A percentile compares a stretch with the other conserved stretches of the same genome.
Evolutionary conservation across 805 yeast genomes (phyloP).

Genomic region (Danielia reshetovae): DNA sequence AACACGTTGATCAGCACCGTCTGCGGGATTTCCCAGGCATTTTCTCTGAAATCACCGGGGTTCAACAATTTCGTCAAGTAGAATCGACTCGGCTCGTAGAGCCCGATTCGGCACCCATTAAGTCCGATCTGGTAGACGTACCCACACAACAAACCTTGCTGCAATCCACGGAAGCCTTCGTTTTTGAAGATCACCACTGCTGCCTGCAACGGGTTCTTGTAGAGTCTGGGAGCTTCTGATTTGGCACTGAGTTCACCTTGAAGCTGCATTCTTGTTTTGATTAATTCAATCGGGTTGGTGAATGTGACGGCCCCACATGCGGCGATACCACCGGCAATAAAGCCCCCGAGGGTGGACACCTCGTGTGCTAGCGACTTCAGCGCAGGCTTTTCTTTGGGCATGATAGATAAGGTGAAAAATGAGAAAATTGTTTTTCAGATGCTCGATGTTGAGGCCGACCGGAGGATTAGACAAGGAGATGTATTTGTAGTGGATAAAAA

Average conservation of each 20-base stretch:
- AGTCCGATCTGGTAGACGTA: slow-evolving; percentile 86
- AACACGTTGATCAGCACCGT: slow-evolving; percentile 57
- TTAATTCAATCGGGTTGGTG: slow-evolving; percentile 92
- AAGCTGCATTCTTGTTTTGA: slow-evolving; percentile 93
- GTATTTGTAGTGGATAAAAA: too few relatives aligned
- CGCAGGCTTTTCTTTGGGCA: not conserved
- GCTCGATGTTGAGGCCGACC: not conserved
- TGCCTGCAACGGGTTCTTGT: slow-evolving; percentile 86
- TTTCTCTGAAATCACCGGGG: slow-evolving; percentile 44
- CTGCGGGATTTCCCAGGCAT: slow-evolving; percentile 32
- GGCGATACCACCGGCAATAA: slow-evolving; percentile 80
- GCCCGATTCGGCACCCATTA: slow-evolving; percentile 91
- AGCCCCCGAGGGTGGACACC: slow-evolving; percentile 70
- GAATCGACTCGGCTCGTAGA: slow-evolving; percentile 84
- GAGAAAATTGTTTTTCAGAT: not conserved
- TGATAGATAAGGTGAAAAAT: not conserved
- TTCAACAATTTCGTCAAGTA: slow-evolving; percentile 50
- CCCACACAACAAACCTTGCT: slow-evolving; percentile 86
- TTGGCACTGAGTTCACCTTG: slow-evolving; percentile 82
- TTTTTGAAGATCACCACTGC: slow-evolving; percentile 62
- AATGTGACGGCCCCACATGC: slow-evolving; percentile 98
- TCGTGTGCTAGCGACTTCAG: slow-evolving; percentile 18
- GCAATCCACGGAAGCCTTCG: slow-evolving; percentile 86
- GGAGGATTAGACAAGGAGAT: too few relatives aligned
- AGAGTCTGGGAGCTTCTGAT: slow-evolving; percentile 47